Conservation (phyloP, 208 protist genomes). For the Leptomonas pyrrhocoris region DNA sequence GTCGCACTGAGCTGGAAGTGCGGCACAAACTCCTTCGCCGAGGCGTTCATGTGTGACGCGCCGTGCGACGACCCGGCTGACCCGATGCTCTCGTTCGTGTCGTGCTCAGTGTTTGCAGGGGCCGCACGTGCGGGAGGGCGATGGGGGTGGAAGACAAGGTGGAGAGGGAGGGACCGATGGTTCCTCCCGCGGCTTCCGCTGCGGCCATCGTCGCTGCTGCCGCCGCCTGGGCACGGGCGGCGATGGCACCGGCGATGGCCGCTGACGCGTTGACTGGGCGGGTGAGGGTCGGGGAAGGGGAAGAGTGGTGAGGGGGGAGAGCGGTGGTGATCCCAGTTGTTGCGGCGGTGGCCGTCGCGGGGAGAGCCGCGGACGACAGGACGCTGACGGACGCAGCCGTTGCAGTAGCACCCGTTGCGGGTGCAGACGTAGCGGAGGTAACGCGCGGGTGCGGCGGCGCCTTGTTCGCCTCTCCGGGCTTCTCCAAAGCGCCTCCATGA, state of each 20-base stretch:
- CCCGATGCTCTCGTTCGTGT: slow-evolving; percentile 3
- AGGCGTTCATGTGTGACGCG: slow-evolving; percentile 71
- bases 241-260: slow-evolving; percentile 26
- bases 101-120: not conserved
- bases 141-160: not conserved
- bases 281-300: not conserved
- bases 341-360: not conserved
- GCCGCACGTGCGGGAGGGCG: slow-evolving; percentile 1
- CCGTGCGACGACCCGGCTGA: slow-evolving; percentile 23
- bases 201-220: slow-evolving; percentile 1
- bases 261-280: slow-evolving; percentile 20
- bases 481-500: not conserved
- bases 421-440: not conserved
- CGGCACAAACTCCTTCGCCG: slow-evolving; percentile 78
- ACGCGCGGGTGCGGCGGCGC: slow-evolving; percentile 4
- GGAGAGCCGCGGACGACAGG: not conserved
- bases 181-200: slow-evolving; percentile 1
- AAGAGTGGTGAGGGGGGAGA: not conserved
- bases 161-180: not conserved
- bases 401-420: not conserved
- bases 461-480: not conserved
- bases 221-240: slow-evolving; percentile 15
- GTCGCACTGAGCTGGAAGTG: slow-evolving; percentile 45
- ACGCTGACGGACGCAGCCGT: slow-evolving; percentile 6
- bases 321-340: not conserved